Percentiles rank a stretch among this genome's conserved stretches.
Evolutionary conservation across 106 monocot species (phyloP).

Genomic region (Dioscorea zingiberensis): DNA sequence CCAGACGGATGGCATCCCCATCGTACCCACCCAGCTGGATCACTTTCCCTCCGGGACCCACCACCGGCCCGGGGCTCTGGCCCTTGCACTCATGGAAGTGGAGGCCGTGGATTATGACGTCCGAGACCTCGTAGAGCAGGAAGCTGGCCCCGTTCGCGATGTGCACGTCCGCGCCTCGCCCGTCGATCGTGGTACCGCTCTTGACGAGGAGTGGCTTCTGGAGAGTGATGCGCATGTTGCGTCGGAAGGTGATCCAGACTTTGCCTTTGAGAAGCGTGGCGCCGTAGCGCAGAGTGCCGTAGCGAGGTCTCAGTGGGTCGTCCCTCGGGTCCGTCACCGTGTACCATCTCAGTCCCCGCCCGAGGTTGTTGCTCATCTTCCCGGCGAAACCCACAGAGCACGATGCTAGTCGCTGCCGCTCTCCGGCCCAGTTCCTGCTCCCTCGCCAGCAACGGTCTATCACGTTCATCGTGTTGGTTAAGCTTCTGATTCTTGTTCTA

Average conservation of each 20-base stretch:
- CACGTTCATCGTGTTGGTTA: conserved; percentile 27
- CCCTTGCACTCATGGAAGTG: conserved; percentile 15
- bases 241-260: conserved; percentile 35
- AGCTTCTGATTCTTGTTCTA: too few relatives aligned
- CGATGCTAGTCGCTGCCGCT: conserved; percentile 25
- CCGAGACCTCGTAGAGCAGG: conserved; percentile 22
- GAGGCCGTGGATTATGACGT: conserved; percentile 41
- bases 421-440: conserved; percentile 17
- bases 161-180: conserved; percentile 27
- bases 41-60: conserved; percentile 5
- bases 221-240: conserved; percentile 36
- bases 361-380: conserved; percentile 35
- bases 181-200: conserved; percentile 43
- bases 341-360: conserved; percentile 22
- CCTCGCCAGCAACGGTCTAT: conserved; percentile 32
- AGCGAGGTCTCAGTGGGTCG: conserved; percentile 22
- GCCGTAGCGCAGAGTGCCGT: conserved; percentile 32
- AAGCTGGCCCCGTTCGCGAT: conserved; percentile 38
- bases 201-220: conserved; percentile 15
- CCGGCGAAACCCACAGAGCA: conserved; percentile 41
- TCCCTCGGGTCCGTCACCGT: conserved; percentile 33
- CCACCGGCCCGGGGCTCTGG: conserved; percentile 7
- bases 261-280: conserved; percentile 18
- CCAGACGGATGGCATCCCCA: conserved; percentile 33
- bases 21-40: conserved; percentile 11